Evolutionary conservation across 139 green algal genomes (phyloP).

Genomic region (Eudorina sp.): DNA sequence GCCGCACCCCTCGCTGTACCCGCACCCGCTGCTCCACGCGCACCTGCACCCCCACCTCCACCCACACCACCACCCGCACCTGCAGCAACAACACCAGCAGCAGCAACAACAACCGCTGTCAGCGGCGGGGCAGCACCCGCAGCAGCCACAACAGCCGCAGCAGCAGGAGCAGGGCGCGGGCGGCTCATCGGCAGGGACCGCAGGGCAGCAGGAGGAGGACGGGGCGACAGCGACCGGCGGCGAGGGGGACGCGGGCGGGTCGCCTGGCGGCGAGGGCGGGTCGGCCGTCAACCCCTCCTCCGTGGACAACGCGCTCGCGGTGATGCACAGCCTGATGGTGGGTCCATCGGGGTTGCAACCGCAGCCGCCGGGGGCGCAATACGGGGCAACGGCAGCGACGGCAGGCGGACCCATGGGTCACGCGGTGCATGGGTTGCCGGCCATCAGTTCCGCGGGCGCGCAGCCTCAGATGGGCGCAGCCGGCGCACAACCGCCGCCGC

Average conservation of each 20-base stretch:
- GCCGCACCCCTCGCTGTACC: neutral
- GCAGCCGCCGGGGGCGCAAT: neutral
- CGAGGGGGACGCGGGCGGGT: no score
- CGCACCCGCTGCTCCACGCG: neutral
- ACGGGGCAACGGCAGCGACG: neutral
- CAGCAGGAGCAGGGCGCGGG: neutral
- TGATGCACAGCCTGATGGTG: constrained; percentile 7
- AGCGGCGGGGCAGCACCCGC: neutral
- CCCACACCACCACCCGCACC: neutral
- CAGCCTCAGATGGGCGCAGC: neutral
- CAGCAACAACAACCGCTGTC: neutral
- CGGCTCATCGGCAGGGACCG: no score
- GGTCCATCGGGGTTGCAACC: neutral
- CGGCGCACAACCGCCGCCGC: neutral
- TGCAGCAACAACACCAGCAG: constrained; percentile 24
- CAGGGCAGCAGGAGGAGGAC: no score
- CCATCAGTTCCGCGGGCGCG: neutral
- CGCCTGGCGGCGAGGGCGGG: neutral
- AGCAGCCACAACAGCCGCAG: no score
- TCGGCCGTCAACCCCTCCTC: neutral
- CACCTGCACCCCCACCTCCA: constrained; percentile 15
- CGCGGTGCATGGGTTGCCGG: neutral
- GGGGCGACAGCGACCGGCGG: no score
- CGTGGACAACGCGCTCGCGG: constrained; percentile 14
- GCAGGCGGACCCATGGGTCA: neutral